Percentiles rank a stretch among this genome's conserved stretches.
Evolutionary conservation across 1,284 basidiomycete species (phyloP).

Genomic region (Rhizoctonia solani): DNA sequence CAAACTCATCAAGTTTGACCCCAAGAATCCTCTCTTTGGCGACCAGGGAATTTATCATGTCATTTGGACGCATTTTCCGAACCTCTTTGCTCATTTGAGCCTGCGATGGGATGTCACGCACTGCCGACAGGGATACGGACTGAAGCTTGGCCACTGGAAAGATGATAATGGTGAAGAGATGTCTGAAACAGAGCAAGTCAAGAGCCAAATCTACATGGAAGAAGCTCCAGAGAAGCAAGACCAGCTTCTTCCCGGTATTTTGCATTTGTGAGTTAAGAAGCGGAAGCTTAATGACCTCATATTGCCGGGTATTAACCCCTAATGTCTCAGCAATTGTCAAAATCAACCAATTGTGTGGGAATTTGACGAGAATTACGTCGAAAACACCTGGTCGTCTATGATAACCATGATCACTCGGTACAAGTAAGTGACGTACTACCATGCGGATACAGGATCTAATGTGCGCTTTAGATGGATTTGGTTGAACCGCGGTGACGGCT

Average conservation of each 20-base stretch:
- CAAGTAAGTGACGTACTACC: slow-evolving; percentile 3
- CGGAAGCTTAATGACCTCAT: background rate
- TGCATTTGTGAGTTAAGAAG: slow-evolving; percentile 33
- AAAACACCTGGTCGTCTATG: slow-evolving; percentile 33
- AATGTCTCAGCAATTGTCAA: slow-evolving; percentile 11
- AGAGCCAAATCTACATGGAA: slow-evolving; percentile 22
- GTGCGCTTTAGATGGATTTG: slow-evolving; percentile 33
- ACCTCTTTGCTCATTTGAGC: slow-evolving; percentile 33
- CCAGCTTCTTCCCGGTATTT: slow-evolving; percentile 33
- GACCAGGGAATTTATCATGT: slow-evolving; percentile 36
- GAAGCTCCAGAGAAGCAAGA: slow-evolving; percentile 33
- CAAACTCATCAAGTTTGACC: slow-evolving; percentile 29
- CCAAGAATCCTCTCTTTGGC: slow-evolving; percentile 27
- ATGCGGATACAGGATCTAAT: background rate
- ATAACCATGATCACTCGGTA: slow-evolving; percentile 26
- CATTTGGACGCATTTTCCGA: slow-evolving; percentile 33
- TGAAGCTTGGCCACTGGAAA: slow-evolving; percentile 6
- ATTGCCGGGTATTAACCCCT: background rate
- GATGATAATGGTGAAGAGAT: slow-evolving; percentile 25
- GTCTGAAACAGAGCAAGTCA: slow-evolving; percentile 34
- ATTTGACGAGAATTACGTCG: slow-evolving; percentile 29
- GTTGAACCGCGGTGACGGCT: slow-evolving; percentile 36
- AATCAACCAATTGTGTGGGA: slow-evolving; percentile 18
- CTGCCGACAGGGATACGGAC: slow-evolving; percentile 29
- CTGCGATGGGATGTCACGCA: slow-evolving; percentile 35